Base-by-base conservation (phyloP, 2,329 filamentous ascomycete genomes). In the Dactylellina sp. region DNA sequence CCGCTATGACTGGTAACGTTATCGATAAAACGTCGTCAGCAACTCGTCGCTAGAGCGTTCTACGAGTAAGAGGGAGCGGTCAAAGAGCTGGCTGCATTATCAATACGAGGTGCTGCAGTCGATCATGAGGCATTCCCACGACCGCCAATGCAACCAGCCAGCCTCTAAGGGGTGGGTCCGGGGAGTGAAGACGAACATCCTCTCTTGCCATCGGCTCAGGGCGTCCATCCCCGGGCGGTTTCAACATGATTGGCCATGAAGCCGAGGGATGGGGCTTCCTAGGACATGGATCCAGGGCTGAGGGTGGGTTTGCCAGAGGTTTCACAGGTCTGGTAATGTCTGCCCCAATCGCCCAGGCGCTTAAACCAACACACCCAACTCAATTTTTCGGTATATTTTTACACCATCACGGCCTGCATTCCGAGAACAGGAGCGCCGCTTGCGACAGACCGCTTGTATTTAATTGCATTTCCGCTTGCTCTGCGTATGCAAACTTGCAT, bases 331-430 rank as follows among this genome's bases (percentile, higher is more conserved):
- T 24, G 53, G 63, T 52, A 52, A 53, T 59, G 53, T 53, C 55
- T 59, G 52, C 59, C 46, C 46, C 46, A 35, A 25, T 68, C 56
- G 63, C 57, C 52, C 35, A 46, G 63, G 63, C 63, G 63, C 63
- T 68, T 68, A 68, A 66, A 60, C 49, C 63, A 66, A 68, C 63
- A 60, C 63, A 53, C 46, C 46, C 63, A 68, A 68, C 63, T 59
- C 63, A 46, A 24, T 68, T 55, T 35, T 60, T 60, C 16, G 42
- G 28, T 42, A 44, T 57, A 44, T 44, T 57, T 57, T 40, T 16
- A n/a, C 2, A 55, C 20, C 32, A 59, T 14, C 44, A 28, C 40
- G 50, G 40, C 11, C n/a, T 47, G 56, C 42, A 66, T 66, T 47
- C 18, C n/a, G 46, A 60, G 11, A 57, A 7, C 46, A 53, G 28